Conservation (phyloP, 1,284 basidiomycete species). For the Microbotryum intermedium region DNA sequence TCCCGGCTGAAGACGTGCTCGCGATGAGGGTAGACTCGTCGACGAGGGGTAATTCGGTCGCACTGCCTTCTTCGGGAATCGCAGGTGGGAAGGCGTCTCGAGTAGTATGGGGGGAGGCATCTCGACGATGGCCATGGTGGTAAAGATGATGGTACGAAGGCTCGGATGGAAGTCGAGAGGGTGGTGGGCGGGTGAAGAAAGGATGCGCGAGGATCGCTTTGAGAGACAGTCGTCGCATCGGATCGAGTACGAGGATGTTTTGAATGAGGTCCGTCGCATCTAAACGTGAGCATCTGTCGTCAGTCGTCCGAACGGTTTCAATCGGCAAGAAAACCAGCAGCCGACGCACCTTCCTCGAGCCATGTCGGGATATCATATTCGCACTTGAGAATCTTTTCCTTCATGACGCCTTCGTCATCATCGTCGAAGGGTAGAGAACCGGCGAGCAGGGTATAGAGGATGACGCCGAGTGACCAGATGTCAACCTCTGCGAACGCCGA, state of each 20-base stretch:
- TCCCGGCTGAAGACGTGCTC: background rate
- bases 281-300: slow-evolving; percentile 36
- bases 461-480: slow-evolving; percentile 93
- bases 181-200: slow-evolving; percentile 64
- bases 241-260: slow-evolving; percentile 70
- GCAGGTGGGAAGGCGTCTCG: slow-evolving; percentile 38
- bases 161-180: slow-evolving; percentile 28
- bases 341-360: slow-evolving; percentile 62
- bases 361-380: slow-evolving; percentile 85
- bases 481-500: slow-evolving; percentile 71
- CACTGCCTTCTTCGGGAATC: slow-evolving; percentile 37
- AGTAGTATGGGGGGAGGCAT: slow-evolving; percentile 26
- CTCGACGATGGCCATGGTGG: slow-evolving; percentile 5
- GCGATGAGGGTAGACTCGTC: slow-evolving; percentile 10
- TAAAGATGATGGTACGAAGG: slow-evolving; percentile 4
- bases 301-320: slow-evolving; percentile 20
- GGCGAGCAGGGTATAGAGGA: slow-evolving; percentile 85
- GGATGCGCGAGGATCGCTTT: slow-evolving; percentile 76
- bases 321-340: slow-evolving; percentile 5
- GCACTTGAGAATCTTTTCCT: slow-evolving; percentile 73
- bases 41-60: background rate
- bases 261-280: slow-evolving; percentile 74
- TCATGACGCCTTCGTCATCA: slow-evolving; percentile 87
- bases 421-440: slow-evolving; percentile 96
- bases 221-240: slow-evolving; percentile 65